Base-by-base conservation (phyloP, 345 rosid species). In the Brassica juncea region DNA sequence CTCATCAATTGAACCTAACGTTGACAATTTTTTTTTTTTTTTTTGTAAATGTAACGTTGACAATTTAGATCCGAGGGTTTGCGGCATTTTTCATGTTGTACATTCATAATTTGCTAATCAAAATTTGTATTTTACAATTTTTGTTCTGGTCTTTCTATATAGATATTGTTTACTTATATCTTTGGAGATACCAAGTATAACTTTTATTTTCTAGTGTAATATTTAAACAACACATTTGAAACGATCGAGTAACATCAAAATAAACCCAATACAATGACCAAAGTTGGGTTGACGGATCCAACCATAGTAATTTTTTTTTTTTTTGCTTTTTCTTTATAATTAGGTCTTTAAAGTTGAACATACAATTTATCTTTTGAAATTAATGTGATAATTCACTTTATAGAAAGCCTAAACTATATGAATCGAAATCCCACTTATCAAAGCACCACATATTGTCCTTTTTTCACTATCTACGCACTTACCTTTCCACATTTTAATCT, bases 391-490 rank as follows among this genome's bases (percentile, higher is more conserved):
- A 80, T 74, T 71, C 55, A 54, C 84, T 82, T 82, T 82, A 82
- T 73, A 77, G 15, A 82, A 82, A 81, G 75, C 72, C 35, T 77
- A 4, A 34, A 82, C 67, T 77, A 82, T 82, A 82, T 73, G 84
- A 82, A 82, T 77, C 82, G 68, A 73, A 75, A 82, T 60, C 76
- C 82, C 82, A 67, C 84, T 82, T 82, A 82, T 77, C 84, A 82
- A 49, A 72, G 0, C 52, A 2, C 81, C 71, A 76, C 73, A 65
- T 19, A 71, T 76, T 74, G 27, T 14, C 64, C 1, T 49, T 57
- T 71, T 70, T 54, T 55, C 76, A 66, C n/a, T 58, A 14, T 60
- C 44, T 28, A 62, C 68, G 44, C 77, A 63, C 52, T 64, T 49
- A 12, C 63, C 47, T 68, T 62, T 67, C 72, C 52, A 14, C 67